Percentiles rank a stretch among this genome's conserved stretches.
phyloP scores from a whole-genome alignment of 1,139 yeast genomes.

The Hyphopichia khmerensis region DNA sequence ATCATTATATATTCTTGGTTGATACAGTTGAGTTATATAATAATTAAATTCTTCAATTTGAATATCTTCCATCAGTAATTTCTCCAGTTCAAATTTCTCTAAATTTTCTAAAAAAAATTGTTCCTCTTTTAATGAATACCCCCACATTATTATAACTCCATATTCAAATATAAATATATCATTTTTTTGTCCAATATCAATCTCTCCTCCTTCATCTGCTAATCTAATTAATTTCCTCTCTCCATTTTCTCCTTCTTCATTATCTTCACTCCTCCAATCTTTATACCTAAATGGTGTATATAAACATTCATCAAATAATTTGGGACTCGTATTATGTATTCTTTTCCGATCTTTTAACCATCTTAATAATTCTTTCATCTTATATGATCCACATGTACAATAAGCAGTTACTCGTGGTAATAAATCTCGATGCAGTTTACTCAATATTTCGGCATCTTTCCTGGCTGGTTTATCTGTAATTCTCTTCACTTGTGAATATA shows the following conservation, averaged over 20 bases:
- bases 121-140: slow-evolving; percentile 82
- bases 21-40: slow-evolving; percentile 88
- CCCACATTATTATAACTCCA: slow-evolving; percentile 96
- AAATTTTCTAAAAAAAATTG: slow-evolving; percentile 77
- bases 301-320: slow-evolving; percentile 87
- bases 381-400: slow-evolving; percentile 91
- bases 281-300: slow-evolving; percentile 87
- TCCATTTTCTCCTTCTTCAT: slow-evolving; percentile 16
- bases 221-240: slow-evolving; percentile 57
- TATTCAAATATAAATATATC: slow-evolving; percentile 89
- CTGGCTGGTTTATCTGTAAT: slow-evolving; percentile 92
- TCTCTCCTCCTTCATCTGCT: slow-evolving; percentile 94
- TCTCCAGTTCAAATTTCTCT: slow-evolving; percentile 87
- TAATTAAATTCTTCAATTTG: slow-evolving; percentile 94
- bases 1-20: slow-evolving; percentile 93
- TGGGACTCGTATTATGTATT: slow-evolving; percentile 76
- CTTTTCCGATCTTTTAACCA: slow-evolving; percentile 83
- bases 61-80: slow-evolving; percentile 84
- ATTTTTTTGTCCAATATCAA: slow-evolving; percentile 74
- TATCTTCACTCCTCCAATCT: slow-evolving; percentile 58
- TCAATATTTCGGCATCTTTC: slow-evolving; percentile 89
- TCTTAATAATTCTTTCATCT: slow-evolving; percentile 79
- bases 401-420: slow-evolving; percentile 92
- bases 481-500: slow-evolving; percentile 78
- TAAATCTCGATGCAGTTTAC: slow-evolving; percentile 82